Evolutionary conservation across 768 basidiomycete genomes (phyloP), one percentile per base, ranked within the genome.

Genomic region (Amanita rubescens): DNA sequence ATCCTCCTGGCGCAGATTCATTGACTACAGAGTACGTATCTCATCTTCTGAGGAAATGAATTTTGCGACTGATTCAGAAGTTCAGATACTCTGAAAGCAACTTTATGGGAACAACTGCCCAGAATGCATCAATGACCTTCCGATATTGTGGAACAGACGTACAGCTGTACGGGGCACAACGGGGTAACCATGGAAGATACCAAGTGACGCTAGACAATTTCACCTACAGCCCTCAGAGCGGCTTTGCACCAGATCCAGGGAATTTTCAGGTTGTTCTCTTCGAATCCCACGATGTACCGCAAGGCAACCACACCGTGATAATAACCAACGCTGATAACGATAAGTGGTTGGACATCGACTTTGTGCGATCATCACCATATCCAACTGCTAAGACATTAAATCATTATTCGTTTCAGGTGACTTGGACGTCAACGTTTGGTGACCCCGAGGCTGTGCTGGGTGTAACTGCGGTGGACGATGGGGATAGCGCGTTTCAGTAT

Each of bases 131-230:
- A 22, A 70, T 66, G 4, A 68, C 66, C 0, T 73, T 80, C 57
- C 54, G 60, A 22, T 81, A 80, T 67, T 75, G 75, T 39, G 80
- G 80, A 14, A 77, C 72, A 10, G 71, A 67, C 5, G 60, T 81
- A 17, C 70, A 71, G 64, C 60, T 81, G 9, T 81, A 71, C 53
- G 81, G 81, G 7, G 72, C 77, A 2, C 75, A 76, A 50, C 69
- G 78, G 20, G 37, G 52, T 5, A 77, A 77, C 50, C 76, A 50
- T 27, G 49, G 49, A 14, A 22, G 24, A 17, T 50, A 71, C 57
- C 64, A 65, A 30, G 69, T 80, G 38, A 61, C 64, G 27, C 60
- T 80, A 1, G 78, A 82, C 62, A 32, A 30, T 25, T n/a, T 12
- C 6, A 25, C 14, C 2, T 25, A 20, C 20, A n/a, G 15, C 25